These are phyloP conservation scores for Amanita jacksonii DNA, from an alignment of 768 basidiomycete species.

Conservation along the genomic window DNA sequence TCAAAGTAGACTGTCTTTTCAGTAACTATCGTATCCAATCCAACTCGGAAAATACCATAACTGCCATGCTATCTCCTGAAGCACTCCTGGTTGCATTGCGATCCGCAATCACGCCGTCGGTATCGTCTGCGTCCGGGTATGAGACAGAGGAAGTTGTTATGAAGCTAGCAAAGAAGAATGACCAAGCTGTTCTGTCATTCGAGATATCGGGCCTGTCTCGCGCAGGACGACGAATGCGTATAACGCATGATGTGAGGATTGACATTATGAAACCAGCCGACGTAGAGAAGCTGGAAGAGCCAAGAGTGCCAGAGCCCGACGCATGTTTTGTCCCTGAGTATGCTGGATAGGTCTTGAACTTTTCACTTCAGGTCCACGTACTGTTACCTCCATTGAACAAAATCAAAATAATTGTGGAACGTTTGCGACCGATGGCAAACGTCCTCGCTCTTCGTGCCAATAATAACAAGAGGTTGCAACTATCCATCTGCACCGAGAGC, in stretches of 20 bases:
- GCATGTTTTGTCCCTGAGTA: constrained; percentile 29
- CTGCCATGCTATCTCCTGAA: constrained; percentile 61
- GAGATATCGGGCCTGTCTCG: constrained; percentile 60
- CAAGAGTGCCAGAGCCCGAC: constrained; percentile 80
- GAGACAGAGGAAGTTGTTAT: constrained; percentile 63
- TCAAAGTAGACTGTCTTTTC: constrained; percentile 62
- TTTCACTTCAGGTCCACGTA: constrained; percentile 52
- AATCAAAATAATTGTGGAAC: constrained; percentile 71
- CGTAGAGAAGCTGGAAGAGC: constrained; percentile 63
- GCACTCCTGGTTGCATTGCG: constrained; percentile 67
- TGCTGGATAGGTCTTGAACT: not conserved
- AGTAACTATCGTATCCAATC: constrained; percentile 79
- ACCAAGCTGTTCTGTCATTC: constrained; percentile 67
- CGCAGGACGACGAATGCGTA: constrained; percentile 52
- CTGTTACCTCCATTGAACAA: constrained; percentile 66
- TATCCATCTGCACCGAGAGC: constrained; percentile 57
- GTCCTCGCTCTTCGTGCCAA: constrained; percentile 62
- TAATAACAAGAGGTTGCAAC: constrained; percentile 40
- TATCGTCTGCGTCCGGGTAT: constrained; percentile 28
- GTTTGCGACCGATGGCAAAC: constrained; percentile 61
- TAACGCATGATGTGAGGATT: constrained; percentile 76
- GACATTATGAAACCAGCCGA: constrained; percentile 73
- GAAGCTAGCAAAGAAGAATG: constrained; percentile 82
- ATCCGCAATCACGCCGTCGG: constrained; percentile 44
- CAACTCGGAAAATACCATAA: constrained; percentile 75